Evolutionary conservation across 2,329 filamentous ascomycete species (phyloP), one percentile per base, ranked within the genome.

Genomic region (Trichophaea hybrida): DNA sequence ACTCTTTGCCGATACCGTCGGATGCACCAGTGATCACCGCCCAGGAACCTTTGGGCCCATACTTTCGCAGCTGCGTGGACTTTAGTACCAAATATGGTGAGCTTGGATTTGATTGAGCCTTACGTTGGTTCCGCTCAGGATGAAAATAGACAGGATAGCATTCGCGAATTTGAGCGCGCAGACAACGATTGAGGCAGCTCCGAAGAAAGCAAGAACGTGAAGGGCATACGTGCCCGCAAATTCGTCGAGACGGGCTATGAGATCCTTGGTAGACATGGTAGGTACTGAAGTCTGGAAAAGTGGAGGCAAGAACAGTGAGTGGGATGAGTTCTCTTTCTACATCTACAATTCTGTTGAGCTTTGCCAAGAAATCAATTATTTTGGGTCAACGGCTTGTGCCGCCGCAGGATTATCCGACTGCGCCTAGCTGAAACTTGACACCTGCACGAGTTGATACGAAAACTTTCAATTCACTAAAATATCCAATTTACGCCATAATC

Each of bases 1-100:
- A 98, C 75, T 98, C 93, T 75, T 95, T 97, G 71, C 93, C 93
- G 64, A 98, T 83, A 65, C 93, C 94, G 73, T 98, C 93, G 8
- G 90, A 96, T 55, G 91, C 93, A 64, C 93, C 93, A 32, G 93
- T 98, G 44, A 98, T 80, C 58, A 98, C 81, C 35, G 88, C 93
- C 90, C 91, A 98, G 60, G 85, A 90, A 63, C 91, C 91, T 69
- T 88, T 88, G 68, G 85, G 85, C 67, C 90, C 93, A 75, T 94
- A 97, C 67, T 85, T 88, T 68, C 84, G 84, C 60, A 98, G 83
- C 91, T 94, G 61, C 37, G 32, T 52, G n/a, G 10, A 17, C 44
- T 13, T 49, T 49, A 49, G 44, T 17, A 3, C 15, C 12, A 1
- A 10, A 2, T 2, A 12, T 15, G 38, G 10, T 43, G 38, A 43